Evolutionary conservation across 1,284 basidiomycete species (phyloP).

Genomic region (Ganoderma multipileum): DNA sequence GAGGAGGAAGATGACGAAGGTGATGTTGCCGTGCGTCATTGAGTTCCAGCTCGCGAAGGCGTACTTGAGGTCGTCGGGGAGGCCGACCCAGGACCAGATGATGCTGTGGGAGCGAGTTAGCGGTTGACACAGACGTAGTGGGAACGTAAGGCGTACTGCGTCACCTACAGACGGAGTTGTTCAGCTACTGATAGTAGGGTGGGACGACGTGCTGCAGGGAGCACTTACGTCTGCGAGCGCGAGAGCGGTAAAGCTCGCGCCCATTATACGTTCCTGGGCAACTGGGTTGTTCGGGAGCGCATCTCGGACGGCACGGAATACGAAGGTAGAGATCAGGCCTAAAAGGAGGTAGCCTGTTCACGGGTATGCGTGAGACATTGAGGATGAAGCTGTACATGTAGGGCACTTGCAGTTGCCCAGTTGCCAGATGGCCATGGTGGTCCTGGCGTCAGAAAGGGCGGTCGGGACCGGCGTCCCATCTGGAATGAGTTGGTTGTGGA

Average conservation of each 20-base stretch:
- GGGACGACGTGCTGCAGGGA: not conserved
- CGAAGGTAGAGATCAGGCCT: slow-evolving; percentile 69
- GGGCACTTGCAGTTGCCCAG: slow-evolving; percentile 66
- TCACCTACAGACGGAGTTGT: slow-evolving; percentile 42
- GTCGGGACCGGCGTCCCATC: slow-evolving; percentile 42
- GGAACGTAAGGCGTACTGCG: slow-evolving; percentile 58
- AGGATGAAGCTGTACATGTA: not conserved
- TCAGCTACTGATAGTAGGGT: not conserved
- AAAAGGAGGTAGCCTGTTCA: slow-evolving; percentile 71
- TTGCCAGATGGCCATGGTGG: slow-evolving; percentile 76
- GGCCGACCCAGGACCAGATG: slow-evolving; percentile 57
- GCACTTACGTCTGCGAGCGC: slow-evolving; percentile 77
- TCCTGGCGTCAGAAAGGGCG: slow-evolving; percentile 53
- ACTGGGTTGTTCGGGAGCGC: slow-evolving; percentile 62
- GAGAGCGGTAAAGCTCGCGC: slow-evolving; percentile 67
- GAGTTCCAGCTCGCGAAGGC: slow-evolving; percentile 65
- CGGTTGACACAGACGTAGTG: not conserved
- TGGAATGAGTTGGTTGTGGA: slow-evolving; percentile 74
- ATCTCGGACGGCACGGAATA: slow-evolving; percentile 74
- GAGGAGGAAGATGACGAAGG: slow-evolving; percentile 63
- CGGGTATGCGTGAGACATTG: slow-evolving; percentile 3
- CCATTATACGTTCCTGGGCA: slow-evolving; percentile 75
- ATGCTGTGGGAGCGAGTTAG: slow-evolving; percentile 50
- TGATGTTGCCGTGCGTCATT: slow-evolving; percentile 80
- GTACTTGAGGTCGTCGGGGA: slow-evolving; percentile 64